phyloP scores from a whole-genome alignment of 2,329 filamentous ascomycete genomes.

The Ascochyta lentis region DNA sequence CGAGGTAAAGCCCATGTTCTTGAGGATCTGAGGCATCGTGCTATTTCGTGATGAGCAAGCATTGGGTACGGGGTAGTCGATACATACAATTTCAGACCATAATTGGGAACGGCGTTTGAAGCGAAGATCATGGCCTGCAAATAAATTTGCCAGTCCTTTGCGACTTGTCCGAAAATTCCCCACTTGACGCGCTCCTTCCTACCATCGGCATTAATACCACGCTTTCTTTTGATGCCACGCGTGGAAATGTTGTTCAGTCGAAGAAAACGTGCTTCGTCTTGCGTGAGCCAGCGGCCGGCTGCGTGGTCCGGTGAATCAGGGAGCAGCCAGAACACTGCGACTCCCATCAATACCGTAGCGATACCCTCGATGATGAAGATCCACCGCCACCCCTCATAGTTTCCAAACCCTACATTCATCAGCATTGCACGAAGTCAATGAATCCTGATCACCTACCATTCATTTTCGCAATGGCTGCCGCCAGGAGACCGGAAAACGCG shows the following conservation, averaged over 20 bases:
- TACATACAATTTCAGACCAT: constrained; percentile 44
- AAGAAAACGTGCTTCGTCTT: constrained; percentile 24
- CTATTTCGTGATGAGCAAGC: not conserved
- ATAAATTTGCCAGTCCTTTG: constrained; percentile 59
- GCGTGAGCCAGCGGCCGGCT: constrained; percentile 33
- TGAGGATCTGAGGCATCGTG: constrained; percentile 21
- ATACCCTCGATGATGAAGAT: constrained; percentile 30
- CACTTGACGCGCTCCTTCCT: constrained; percentile 25
- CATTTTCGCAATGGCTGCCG: constrained; percentile 62
- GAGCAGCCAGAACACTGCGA: constrained; percentile 18
- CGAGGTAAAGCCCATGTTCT: constrained; percentile 32
- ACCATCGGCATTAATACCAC: constrained; percentile 19
- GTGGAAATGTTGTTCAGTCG: constrained; percentile 21
- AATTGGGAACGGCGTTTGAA: constrained; percentile 37
- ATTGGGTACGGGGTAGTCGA: not conserved
- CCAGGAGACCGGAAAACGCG: constrained; percentile 64
- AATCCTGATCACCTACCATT: constrained; percentile 46
- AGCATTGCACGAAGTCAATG: not conserved
- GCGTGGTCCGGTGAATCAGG: constrained; percentile 30
- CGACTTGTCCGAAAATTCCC: constrained; percentile 42
- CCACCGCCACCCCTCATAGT: constrained; percentile 35
- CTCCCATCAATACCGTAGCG: constrained; percentile 16
- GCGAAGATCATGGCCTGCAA: constrained; percentile 51
- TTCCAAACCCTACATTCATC: constrained; percentile 45
- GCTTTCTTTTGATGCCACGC: constrained; percentile 19